These are phyloP conservation scores for Dothistroma septosporum DNA, from an alignment of 2,329 filamentous ascomycete genomes.

Conservation along the genomic window DNA sequence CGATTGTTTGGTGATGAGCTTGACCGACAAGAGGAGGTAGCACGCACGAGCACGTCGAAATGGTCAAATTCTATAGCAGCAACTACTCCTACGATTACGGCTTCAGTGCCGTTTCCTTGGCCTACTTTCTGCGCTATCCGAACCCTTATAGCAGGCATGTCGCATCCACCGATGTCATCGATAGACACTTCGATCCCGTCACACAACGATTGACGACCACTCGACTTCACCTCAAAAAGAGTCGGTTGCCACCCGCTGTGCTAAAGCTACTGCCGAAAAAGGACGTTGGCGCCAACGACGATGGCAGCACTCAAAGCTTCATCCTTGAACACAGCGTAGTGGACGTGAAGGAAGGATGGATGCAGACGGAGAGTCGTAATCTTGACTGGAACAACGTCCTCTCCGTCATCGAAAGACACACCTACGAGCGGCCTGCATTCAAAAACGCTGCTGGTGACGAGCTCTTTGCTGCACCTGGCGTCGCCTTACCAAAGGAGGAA, in stretches of 20 bases:
- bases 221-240: conserved; percentile 77
- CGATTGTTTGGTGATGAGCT: conserved; percentile 17
- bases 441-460: conserved; percentile 19
- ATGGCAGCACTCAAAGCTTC: conserved; percentile 65
- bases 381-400: conserved; percentile 78
- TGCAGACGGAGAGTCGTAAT: conserved; percentile 76
- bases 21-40: conserved; percentile 8
- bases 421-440: conserved; percentile 53
- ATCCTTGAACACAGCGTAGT: conserved; percentile 77
- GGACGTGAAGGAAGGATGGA: conserved; percentile 75
- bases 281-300: conserved; percentile 57
- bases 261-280: conserved; percentile 70
- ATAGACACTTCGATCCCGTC: conserved; percentile 65
- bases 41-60: conserved; percentile 22
- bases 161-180: conserved; percentile 77
- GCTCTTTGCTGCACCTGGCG: neutral
- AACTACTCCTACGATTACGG: conserved; percentile 74
- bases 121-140: conserved; percentile 85
- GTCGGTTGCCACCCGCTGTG: conserved; percentile 68
- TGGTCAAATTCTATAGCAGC: conserved; percentile 52
- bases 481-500: conserved; percentile 24
- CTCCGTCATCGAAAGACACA: conserved; percentile 71
- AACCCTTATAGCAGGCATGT: conserved; percentile 82
- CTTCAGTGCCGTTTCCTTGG: conserved; percentile 79
- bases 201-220: conserved; percentile 73